These are phyloP conservation scores for Abrus precatorius DNA, from an alignment of 306 rosid genomes.

Conservation along the genomic window DNA sequence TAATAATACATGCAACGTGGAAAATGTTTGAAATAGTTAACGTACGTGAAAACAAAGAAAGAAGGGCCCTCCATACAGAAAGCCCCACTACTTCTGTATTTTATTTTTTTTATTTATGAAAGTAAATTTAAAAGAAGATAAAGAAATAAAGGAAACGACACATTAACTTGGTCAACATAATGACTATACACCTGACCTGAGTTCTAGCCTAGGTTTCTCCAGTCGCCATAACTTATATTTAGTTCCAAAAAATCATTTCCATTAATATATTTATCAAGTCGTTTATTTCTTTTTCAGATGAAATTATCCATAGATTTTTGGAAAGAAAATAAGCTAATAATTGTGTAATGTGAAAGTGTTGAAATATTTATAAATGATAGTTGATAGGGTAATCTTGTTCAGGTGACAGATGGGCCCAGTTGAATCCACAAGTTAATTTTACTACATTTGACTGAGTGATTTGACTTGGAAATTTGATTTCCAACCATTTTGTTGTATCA, in stretches of 20 bases:
- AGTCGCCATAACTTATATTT: too few relatives aligned
- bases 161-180: constrained; percentile 10
- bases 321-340: not conserved
- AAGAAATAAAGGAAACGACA: constrained; percentile 1
- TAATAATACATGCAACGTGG: constrained; percentile 61
- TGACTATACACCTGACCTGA: not conserved
- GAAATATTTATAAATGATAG: too few relatives aligned
- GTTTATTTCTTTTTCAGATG: not conserved
- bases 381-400: not conserved
- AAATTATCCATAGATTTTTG: not conserved
- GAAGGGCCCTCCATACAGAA: constrained; percentile 22
- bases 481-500: not conserved
- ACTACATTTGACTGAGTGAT: constrained; percentile 7
- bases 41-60: constrained; percentile 33
- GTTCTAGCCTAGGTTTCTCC: too few relatives aligned
- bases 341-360: too few relatives aligned
- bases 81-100: constrained; percentile 14
- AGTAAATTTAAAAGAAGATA: not conserved
- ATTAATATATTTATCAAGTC: not conserved
- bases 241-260: too few relatives aligned
- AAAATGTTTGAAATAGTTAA: constrained; percentile 54
- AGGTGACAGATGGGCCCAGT: constrained; percentile 25
- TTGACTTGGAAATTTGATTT: constrained; percentile 47
- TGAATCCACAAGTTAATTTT: constrained; percentile 9
- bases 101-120: not conserved